Base-by-base conservation (phyloP, 345 rosid species). In the Salix viminalis region DNA sequence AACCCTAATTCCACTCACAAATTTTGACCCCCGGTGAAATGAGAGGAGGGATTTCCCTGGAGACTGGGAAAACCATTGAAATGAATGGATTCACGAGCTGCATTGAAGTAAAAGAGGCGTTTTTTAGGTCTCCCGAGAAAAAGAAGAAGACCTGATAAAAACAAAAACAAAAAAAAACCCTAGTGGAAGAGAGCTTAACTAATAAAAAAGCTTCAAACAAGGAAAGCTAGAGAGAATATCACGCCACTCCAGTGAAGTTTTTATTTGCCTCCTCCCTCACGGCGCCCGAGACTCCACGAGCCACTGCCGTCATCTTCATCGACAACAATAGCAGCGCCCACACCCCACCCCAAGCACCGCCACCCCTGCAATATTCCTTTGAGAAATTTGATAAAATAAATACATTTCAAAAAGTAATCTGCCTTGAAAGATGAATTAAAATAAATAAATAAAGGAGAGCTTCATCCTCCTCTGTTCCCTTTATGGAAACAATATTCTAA, bases 231-330 rank as follows among this genome's bases (percentile, higher is more conserved):
- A 75, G 82, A 75, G 87, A 84, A 84, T 84, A 83, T 75, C 86
- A 89, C 88, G 89, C 90, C 58, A 66, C 77, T 71, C 85, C 18
- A 84, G 73, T 80, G 85, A 86, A 83, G 66, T 44, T 64, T 77
- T 77, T 37, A 11, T n/a, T 15, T 67, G 11, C 26, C 74, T 73
- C 41, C 46, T 42, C 37, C 42, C 46, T 62, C 90, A 82, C 91
- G 76, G 79, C 76, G 30, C 74, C 80, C 92, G 86, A 92, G 89
- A 89, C 80, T 78, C 87, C 96, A 91, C 97, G 94, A 84, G 83
- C 81, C 77, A 32, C 81, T 75, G 86, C 84, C 94, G 83, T 84
- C 91, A 80, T 77, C 85, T 54, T 70, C 77, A 37, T 36, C 85
- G 9, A 75, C 58, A 23, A 26, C 19, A 52, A 10, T 10, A 19